phyloP scores from a whole-genome alignment of 75 land plant species.

The Isoetes taiwanensis region DNA sequence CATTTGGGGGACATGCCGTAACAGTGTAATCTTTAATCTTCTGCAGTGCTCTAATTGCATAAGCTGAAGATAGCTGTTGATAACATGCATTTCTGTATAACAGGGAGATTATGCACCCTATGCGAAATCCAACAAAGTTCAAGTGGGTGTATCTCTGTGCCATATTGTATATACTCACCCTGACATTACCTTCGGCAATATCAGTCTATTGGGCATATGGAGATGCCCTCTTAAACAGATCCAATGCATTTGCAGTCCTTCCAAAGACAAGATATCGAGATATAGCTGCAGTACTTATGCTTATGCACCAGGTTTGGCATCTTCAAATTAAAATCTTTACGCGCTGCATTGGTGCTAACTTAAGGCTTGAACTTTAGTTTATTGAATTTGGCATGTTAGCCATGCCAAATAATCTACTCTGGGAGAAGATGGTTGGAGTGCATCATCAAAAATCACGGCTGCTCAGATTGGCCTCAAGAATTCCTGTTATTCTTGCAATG shows the following conservation, averaged over 20 bases:
- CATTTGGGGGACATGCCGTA: slow-evolving; percentile 23
- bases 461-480: neutral
- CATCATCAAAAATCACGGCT: slow-evolving; percentile 6
- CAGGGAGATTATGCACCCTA: slow-evolving; percentile 37
- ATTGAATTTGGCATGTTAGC: neutral
- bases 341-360: too few relatives aligned
- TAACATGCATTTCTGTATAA: too few relatives aligned
- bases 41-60: too few relatives aligned
- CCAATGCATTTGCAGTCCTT: slow-evolving; percentile 23
- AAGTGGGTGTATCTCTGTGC: slow-evolving; percentile 17
- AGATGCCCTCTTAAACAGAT: slow-evolving; percentile 12
- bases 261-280: slow-evolving; percentile 8
- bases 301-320: slow-evolving; percentile 22
- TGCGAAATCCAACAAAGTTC: slow-evolving; percentile 32
- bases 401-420: slow-evolving; percentile 5
- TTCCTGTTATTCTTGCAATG: slow-evolving; percentile 17
- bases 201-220: slow-evolving; percentile 22
- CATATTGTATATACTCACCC: slow-evolving; percentile 12
- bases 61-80: too few relatives aligned
- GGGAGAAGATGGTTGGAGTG: slow-evolving; percentile 19
- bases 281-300: slow-evolving; percentile 12
- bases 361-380: too few relatives aligned
- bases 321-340: too few relatives aligned
- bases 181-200: slow-evolving; percentile 20
- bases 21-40: slow-evolving; percentile 21